Evolutionary conservation across 208 protist species (phyloP).

Genomic region (Acanthamoeba polyphaga): DNA sequence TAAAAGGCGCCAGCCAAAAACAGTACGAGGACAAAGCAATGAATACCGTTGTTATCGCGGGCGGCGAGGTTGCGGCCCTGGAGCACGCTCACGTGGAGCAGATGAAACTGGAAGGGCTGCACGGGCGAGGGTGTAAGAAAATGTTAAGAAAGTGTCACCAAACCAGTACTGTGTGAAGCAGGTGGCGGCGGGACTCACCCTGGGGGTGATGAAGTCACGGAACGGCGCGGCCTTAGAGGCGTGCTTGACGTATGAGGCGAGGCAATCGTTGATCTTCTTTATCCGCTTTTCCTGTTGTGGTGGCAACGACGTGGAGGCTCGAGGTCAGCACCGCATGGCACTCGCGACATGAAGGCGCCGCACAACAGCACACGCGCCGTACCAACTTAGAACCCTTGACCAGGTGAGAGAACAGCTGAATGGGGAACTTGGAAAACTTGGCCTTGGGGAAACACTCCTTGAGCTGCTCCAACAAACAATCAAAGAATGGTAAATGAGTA

Average conservation of each 20-base stretch:
- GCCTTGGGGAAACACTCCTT: conserved; percentile 5
- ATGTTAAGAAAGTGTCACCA: background rate
- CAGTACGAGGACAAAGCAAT: background rate
- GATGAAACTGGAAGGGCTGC: background rate
- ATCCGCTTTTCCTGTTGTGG: conserved; percentile 13
- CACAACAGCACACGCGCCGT: background rate
- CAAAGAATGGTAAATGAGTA: too few species aligned
- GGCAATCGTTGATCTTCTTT: background rate
- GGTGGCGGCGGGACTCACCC: background rate
- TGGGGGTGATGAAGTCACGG: background rate
- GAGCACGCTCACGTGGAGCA: conserved; percentile 27
- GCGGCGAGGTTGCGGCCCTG: conserved; percentile 34
- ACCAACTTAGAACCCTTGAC: conserved; percentile 14
- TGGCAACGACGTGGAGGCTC: background rate
- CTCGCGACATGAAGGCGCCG: background rate
- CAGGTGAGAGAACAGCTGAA: background rate
- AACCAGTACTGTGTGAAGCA: too few species aligned
- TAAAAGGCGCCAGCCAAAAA: too few species aligned
- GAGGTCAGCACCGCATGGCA: too few species aligned
- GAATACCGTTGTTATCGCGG: background rate
- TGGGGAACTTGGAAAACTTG: conserved; percentile 37
- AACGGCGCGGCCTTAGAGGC: background rate
- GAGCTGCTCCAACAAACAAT: background rate
- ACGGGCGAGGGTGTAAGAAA: background rate
- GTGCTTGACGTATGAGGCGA: conserved; percentile 5